phyloP scores from a whole-genome alignment of 176 grass and related monocot genomes.

The Melocanna baccifera region DNA sequence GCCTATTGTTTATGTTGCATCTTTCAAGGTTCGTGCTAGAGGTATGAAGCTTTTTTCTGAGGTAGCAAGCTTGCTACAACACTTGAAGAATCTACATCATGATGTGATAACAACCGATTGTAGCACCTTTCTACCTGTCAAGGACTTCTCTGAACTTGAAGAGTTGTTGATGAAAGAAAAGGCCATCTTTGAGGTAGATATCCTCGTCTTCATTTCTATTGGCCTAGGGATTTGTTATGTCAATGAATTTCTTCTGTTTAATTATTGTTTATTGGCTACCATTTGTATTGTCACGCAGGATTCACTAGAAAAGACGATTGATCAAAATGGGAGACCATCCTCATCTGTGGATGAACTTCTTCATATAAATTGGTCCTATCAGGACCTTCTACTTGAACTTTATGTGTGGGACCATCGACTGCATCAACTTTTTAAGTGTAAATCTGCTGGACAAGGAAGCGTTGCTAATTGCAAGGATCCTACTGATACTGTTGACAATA shows the following conservation, averaged over 20 bases:
- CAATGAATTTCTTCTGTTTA: constrained; percentile 31
- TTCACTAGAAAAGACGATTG: constrained; percentile 37
- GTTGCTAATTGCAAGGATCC: constrained; percentile 32
- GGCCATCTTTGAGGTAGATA: constrained; percentile 64
- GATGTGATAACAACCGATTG: constrained; percentile 33
- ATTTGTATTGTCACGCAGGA: constrained; percentile 44
- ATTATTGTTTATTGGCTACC: constrained; percentile 21
- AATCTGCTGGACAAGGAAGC: constrained; percentile 32
- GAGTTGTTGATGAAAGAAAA: constrained; percentile 72
- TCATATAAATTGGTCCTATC: constrained; percentile 76
- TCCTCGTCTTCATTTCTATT: constrained; percentile 18
- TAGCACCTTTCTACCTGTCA: constrained; percentile 38
- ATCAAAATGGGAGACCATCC: constrained; percentile 44
- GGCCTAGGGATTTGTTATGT: not conserved
- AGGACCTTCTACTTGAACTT: constrained; percentile 74
- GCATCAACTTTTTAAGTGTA: constrained; percentile 61
- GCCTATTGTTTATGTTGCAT: constrained; percentile 32
- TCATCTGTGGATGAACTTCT: constrained; percentile 52
- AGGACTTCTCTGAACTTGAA: constrained; percentile 64
- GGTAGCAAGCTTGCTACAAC: constrained; percentile 54
- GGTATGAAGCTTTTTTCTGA: constrained; percentile 59
- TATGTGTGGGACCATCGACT: constrained; percentile 89
- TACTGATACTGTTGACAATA: constrained; percentile 15
- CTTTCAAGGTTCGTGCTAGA: constrained; percentile 70
- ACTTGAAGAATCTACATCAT: constrained; percentile 56